Evolutionary conservation across 192 early-diverging fungal genomes (phyloP), one percentile per base, ranked within the genome.

Genomic region (Linderina pennispora): DNA sequence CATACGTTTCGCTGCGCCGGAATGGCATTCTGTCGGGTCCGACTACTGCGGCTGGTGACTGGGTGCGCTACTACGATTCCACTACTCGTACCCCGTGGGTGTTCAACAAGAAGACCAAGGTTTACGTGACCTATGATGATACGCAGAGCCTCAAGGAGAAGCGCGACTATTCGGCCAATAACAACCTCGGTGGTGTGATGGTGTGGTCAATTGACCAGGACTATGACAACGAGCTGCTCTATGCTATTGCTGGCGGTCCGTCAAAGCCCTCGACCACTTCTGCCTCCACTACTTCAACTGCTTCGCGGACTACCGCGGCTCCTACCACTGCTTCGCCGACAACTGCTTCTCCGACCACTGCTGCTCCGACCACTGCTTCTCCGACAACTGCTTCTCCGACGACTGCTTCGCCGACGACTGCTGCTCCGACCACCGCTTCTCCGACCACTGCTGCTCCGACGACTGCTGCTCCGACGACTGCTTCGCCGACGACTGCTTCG

Each of bases 71-170:
- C 36, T 85, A 76, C 68, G 84, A 88, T 31, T 25, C 53, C 1
- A 55, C 34, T 3, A 76, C 75, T 2, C 55, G 66, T 24, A 85
- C 84, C 3, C 86, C 87, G 1, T 86, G 84, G 82, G 24, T 89
- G 21, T 89, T 76, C 53, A 80, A 82, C 19, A 65, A 65, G 2
- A 32, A 24, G 2, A 78, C 58, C 19, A 79, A 59, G 15, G 56
- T 50, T 4, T 83, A 78, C 47, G 77, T 88, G 41, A 76, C 80
- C 2, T 88, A 88, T 42, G 81, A 86, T 43, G 81, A 88, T 35
- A 62, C 76, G 3, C 37, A 64, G 23, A 80, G 80, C n/a, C 45
- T 88, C 26, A 42, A 47, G 17, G 37, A 69, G 23, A 85, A 86
- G 60, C 70, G 75, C 0, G 44, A 75, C 38, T 81, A 72, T 49